Base-by-base conservation (phyloP, 192 early-diverging fungal species). In the Coemansia sp. region DNA sequence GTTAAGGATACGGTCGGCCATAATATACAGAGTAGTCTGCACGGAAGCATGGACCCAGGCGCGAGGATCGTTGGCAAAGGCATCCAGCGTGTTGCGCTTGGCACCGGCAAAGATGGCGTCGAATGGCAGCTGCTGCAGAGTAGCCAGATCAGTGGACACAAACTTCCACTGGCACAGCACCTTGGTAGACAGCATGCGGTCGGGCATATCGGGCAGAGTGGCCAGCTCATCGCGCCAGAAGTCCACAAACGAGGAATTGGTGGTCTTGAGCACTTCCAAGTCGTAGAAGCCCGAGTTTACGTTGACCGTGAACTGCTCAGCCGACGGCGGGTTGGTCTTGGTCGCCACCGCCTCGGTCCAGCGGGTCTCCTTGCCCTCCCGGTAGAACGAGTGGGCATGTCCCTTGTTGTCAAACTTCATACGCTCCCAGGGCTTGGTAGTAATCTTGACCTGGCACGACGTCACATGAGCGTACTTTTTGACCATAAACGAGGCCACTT, bases 201-300 rank as follows among this genome's bases (percentile, higher is more conserved):
- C 90, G 53, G 83, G 73, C 64, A 83, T 80, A n/a, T 86, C 85
- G 3, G 80, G 75, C 53, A 91, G 71, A 6, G 90, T 90, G 42
- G 88, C 83, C 71, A 84, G 84, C 59, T 89, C 80, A 54, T 89
- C 87, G 51, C 79, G 78, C 62, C 84, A 81, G 66, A 88, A 91
- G 36, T 83, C 81, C 38, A 80, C 76, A 67, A 91, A 91, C 50
- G 87, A 74, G 14, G 90, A 91, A 47, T 88, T 88, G 21, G 90
- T 91, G 39, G 90, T 88, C 80, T 91, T 91, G 48, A 91, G 82
- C 28, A 91, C 86, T 46, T 86, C 68, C n/a, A 91, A 63, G 20
- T 85, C 84, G 47, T 74, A 75, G 50, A 91, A 79, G 9, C 88
- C 88, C 31, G 88, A 90, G 53, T 71, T 80, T 54, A 88, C 65